Evolutionary conservation across 2,329 filamentous ascomycete genomes (phyloP).

Genomic region (Cordyceps fumosorosea): DNA sequence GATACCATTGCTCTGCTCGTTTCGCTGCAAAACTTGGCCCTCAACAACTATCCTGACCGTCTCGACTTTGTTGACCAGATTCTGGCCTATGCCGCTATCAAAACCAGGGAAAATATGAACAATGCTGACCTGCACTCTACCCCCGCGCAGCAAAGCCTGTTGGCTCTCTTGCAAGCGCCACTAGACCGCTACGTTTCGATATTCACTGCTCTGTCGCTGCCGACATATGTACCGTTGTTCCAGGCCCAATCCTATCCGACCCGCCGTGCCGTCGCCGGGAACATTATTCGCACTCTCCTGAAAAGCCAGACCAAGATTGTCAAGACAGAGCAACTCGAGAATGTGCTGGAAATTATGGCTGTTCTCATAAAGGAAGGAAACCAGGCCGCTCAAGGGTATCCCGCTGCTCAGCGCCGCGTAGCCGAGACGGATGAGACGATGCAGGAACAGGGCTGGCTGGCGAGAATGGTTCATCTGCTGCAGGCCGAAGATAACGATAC

Average conservation of each 20-base stretch:
- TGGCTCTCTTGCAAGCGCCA: conserved; percentile 84
- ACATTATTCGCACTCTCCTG: conserved; percentile 77
- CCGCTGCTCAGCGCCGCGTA: conserved; percentile 68
- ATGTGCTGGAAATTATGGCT: conserved; percentile 79
- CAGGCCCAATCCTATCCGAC: conserved; percentile 92
- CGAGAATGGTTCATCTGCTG: conserved; percentile 83
- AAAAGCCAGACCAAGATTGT: conserved; percentile 74
- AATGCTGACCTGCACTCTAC: conserved; percentile 91
- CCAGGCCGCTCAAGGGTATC: conserved; percentile 76
- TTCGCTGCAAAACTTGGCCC: conserved; percentile 85
- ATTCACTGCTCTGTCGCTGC: conserved; percentile 91
- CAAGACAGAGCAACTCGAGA: conserved; percentile 73
- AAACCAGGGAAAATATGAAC: conserved; percentile 83
- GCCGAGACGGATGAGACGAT: conserved; percentile 93
- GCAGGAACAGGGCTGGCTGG: conserved; percentile 96
- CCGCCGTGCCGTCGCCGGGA: conserved; percentile 80
- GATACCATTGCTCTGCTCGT: conserved; percentile 91
- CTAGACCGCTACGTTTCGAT: conserved; percentile 86
- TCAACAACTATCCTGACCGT: conserved; percentile 91
- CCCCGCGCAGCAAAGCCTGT: conserved; percentile 78
- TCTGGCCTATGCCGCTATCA: conserved; percentile 77
- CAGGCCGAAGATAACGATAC: conserved; percentile 81
- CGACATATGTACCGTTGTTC: conserved; percentile 83
- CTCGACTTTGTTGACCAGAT: conserved; percentile 96
- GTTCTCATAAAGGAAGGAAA: conserved; percentile 92